A percentile compares a stretch with the other conserved stretches of the same genome.
Evolutionary conservation across 2,329 filamentous ascomycete species (phyloP).

Genomic region (Lachnum nothofagi): DNA sequence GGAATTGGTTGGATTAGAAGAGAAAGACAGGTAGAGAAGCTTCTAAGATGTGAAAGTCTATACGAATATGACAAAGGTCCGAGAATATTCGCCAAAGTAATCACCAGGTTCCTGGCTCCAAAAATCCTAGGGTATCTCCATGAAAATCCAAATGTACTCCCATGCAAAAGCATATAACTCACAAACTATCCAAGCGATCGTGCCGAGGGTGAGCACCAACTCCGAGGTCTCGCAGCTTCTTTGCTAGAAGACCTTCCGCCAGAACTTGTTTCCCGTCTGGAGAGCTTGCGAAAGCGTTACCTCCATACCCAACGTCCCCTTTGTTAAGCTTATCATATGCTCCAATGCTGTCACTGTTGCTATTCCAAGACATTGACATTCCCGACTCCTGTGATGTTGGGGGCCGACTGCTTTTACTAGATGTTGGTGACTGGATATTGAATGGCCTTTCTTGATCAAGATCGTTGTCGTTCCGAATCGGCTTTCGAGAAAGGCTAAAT

Average conservation of each 20-base stretch:
- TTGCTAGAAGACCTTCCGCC: slow-evolving; percentile 65
- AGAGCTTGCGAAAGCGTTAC: slow-evolving; percentile 44
- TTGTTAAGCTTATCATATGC: slow-evolving; percentile 64
- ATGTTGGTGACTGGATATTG: slow-evolving; percentile 33
- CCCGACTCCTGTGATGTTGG: slow-evolving; percentile 33
- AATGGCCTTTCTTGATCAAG: slow-evolving; percentile 14
- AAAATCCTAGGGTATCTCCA: slow-evolving; percentile 24
- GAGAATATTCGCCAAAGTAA: not conserved
- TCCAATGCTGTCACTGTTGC: slow-evolving; percentile 26
- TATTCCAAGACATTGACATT: slow-evolving; percentile 25
- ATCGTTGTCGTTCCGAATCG: slow-evolving; percentile 11
- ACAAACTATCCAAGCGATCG: slow-evolving; percentile 21
- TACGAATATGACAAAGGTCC: not conserved
- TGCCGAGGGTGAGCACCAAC: slow-evolving; percentile 18
- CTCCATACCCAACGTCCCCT: slow-evolving; percentile 59
- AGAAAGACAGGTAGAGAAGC: not conserved
- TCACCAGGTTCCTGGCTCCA: slow-evolving; percentile 11
- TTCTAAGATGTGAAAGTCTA: not conserved
- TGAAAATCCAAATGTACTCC: slow-evolving; percentile 23
- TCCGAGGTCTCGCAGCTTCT: slow-evolving; percentile 52
- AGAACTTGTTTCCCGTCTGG: slow-evolving; percentile 39
- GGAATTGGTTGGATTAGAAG: not conserved
- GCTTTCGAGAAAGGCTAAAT: slow-evolving; percentile 38
- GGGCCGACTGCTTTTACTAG: slow-evolving; percentile 26
- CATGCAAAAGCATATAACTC: slow-evolving; percentile 7